Conservation (phyloP, 2,329 filamentous ascomycete genomes). For the Allantophomopsis lycopodina region DNA sequence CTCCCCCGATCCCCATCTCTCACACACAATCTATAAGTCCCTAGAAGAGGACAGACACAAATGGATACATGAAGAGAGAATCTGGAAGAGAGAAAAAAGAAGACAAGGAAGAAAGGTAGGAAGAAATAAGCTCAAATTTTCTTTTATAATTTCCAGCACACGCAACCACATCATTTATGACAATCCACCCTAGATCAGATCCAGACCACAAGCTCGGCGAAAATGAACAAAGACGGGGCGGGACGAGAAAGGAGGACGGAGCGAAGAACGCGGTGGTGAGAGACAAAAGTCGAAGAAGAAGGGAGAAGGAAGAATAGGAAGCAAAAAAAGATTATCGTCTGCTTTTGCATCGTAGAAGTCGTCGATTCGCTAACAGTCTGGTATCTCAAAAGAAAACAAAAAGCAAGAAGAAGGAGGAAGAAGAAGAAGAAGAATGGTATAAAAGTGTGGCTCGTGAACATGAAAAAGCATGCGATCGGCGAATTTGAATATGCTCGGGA, state of each 20-base stretch:
- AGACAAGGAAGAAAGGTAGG: not conserved
- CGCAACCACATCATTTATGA: no score
- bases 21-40: no score
- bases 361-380: conserved; percentile 12
- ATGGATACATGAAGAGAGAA: no score
- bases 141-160: no score
- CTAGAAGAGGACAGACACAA: no score
- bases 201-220: not conserved
- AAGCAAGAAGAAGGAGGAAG: conserved; percentile 1
- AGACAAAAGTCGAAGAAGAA: not conserved
- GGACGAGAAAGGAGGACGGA: not conserved
- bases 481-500: no score
- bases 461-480: not conserved
- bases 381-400: conserved; percentile 9
- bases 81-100: not conserved
- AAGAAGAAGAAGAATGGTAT: not conserved
- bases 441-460: not conserved
- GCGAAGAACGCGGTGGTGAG: not conserved
- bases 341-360: no score
- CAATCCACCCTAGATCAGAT: no score
- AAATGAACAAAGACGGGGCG: not conserved
- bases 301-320: not conserved
- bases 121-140: no score
- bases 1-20: no score
- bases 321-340: no score